Percentiles rank a stretch among this genome's conserved stretches.
These are phyloP conservation scores for Diaporthe capsici DNA, from an alignment of 2,329 filamentous ascomycete genomes.

Conservation along the genomic window DNA sequence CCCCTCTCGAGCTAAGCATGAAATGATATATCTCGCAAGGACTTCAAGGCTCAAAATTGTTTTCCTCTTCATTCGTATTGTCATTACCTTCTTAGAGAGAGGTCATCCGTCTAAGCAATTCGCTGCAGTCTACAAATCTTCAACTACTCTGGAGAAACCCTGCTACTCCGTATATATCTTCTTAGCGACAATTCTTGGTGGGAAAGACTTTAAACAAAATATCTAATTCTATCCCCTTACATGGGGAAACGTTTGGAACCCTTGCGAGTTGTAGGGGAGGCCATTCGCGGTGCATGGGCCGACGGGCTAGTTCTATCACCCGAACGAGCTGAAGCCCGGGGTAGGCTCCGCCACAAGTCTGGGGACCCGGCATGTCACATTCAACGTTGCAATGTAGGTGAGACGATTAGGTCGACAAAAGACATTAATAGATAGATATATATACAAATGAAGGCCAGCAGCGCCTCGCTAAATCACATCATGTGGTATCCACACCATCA, in stretches of 20 bases:
- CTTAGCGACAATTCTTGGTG: not conserved
- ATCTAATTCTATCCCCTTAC: not conserved
- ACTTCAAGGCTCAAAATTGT: not conserved
- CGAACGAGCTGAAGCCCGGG: not conserved
- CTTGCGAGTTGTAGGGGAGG: not conserved
- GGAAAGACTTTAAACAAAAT: not conserved
- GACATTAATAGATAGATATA: slow-evolving; percentile 37
- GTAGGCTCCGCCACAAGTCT: not conserved
- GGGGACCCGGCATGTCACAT: not conserved
- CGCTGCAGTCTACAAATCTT: not conserved
- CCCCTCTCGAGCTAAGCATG: not conserved
- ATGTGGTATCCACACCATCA: slow-evolving; percentile 31
- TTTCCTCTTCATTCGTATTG: not conserved
- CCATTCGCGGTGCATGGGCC: not conserved
- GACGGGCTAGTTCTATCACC: not conserved
- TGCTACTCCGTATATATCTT: not conserved
- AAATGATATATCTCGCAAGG: not conserved
- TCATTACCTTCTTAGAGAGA: not conserved
- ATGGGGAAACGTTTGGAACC: not conserved
- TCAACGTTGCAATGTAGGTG: not conserved
- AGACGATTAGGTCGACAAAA: slow-evolving; percentile 15
- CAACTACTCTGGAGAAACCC: not conserved
- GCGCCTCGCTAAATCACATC: slow-evolving; percentile 32
- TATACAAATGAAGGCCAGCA: slow-evolving; percentile 35
- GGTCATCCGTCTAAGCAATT: not conserved